These are phyloP conservation scores for Cnidoscolus chayamansa DNA, from an alignment of 441 rosid genomes.

Conservation along the genomic window DNA sequence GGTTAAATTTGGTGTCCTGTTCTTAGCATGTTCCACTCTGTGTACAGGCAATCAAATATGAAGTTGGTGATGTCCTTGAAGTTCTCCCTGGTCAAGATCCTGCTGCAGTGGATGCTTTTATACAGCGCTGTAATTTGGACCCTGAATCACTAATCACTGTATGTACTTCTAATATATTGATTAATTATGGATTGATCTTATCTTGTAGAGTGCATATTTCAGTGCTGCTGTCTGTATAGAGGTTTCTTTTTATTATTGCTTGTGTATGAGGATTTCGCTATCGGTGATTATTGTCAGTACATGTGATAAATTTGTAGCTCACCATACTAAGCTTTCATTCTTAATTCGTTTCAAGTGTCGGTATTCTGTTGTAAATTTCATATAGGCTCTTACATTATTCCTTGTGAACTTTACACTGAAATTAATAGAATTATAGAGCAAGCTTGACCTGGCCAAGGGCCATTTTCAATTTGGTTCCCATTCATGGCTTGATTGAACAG, in stretches of 20 bases:
- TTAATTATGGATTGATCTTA: slow-evolving; percentile 2
- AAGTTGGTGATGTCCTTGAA: slow-evolving; percentile 88
- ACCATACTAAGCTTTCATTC: neutral
- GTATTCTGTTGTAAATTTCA: neutral
- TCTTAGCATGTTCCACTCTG: slow-evolving; percentile 14
- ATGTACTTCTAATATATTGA: slow-evolving; percentile 26
- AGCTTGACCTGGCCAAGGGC: neutral
- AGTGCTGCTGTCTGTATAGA: neutral
- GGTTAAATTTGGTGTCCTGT: slow-evolving; percentile 9
- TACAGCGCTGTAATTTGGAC: slow-evolving; percentile 67
- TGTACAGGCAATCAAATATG: slow-evolving; percentile 52
- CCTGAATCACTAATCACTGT: slow-evolving; percentile 76
- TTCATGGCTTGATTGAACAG: too few species aligned
- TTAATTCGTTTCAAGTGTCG: neutral
- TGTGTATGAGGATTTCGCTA: neutral
- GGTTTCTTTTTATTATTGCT: slow-evolving; percentile 1
- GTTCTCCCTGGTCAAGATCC: slow-evolving; percentile 76
- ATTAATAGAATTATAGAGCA: neutral
- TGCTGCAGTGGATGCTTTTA: slow-evolving; percentile 64
- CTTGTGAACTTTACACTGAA: neutral
- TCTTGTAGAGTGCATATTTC: neutral
- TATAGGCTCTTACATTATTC: neutral
- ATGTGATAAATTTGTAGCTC: neutral
- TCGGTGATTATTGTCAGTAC: neutral
- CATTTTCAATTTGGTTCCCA: too few species aligned